Evolutionary conservation across 192 early-diverging fungal genomes (phyloP).

Genomic region (Backusella luteola): DNA sequence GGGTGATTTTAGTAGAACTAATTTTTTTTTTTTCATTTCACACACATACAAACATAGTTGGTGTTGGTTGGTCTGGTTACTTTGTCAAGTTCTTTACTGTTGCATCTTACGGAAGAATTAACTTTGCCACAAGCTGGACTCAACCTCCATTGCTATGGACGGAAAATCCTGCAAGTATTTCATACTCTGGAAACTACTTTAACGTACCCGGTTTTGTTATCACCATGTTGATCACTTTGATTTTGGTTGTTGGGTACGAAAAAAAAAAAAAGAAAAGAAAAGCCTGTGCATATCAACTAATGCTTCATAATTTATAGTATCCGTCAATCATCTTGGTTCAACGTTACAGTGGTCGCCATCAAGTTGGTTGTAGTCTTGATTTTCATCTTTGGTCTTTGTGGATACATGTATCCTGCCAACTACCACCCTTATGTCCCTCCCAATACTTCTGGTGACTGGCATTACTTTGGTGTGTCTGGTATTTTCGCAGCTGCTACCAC

Average conservation of each 20-base stretch:
- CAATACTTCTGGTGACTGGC: constrained; percentile 38
- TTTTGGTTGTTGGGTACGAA: constrained; percentile 62
- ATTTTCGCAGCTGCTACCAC: constrained; percentile 69
- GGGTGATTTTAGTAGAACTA: neutral
- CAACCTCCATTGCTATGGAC: constrained; percentile 73
- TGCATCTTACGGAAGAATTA: constrained; percentile 44
- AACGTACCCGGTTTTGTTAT: constrained; percentile 78
- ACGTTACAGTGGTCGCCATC: constrained; percentile 65
- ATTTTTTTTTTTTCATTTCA: neutral
- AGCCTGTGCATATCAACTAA: neutral
- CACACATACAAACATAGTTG: constrained; percentile 39
- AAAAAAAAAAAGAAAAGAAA: neutral
- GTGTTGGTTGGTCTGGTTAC: constrained; percentile 85
- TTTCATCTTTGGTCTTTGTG: constrained; percentile 77
- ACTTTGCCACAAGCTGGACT: constrained; percentile 56
- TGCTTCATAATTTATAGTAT: constrained; percentile 36
- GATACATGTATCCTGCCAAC: constrained; percentile 68
- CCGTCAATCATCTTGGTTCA: constrained; percentile 68
- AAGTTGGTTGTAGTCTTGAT: constrained; percentile 76
- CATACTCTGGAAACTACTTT: constrained; percentile 52
- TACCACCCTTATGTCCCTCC: constrained; percentile 79
- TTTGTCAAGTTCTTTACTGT: constrained; percentile 68
- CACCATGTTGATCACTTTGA: constrained; percentile 58
- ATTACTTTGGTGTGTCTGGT: constrained; percentile 67
- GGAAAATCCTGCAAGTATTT: constrained; percentile 37